Evolutionary conservation across 2,329 filamentous ascomycete genomes (phyloP).

Genomic region (Aspergillus proliferans): DNA sequence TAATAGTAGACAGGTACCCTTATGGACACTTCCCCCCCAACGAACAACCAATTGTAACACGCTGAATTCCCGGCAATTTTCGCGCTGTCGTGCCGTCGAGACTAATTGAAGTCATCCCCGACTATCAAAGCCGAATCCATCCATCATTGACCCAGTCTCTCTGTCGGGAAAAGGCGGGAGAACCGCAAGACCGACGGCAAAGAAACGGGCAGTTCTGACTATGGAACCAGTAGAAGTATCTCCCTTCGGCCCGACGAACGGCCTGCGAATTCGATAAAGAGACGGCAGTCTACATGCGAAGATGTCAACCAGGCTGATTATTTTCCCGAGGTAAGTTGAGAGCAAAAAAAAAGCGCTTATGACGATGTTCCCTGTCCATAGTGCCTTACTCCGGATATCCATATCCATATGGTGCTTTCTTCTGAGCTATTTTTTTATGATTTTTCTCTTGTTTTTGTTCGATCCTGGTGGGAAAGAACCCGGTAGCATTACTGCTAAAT

Average conservation of each 20-base stretch:
- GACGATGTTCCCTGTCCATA: neutral
- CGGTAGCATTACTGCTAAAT: constrained; percentile 21
- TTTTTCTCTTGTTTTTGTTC: constrained; percentile 9
- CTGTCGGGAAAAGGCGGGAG: constrained; percentile 31
- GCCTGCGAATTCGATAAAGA: constrained; percentile 7
- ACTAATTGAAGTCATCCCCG: neutral
- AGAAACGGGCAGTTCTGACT: constrained; percentile 1
- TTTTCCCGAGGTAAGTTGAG: constrained; percentile 9
- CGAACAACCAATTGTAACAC: neutral
- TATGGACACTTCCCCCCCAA: neutral
- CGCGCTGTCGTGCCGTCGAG: constrained; percentile 9
- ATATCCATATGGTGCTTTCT: neutral
- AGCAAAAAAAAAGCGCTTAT: too few species aligned
- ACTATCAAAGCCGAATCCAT: constrained; percentile 7
- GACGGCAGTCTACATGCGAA: neutral
- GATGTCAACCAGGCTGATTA: constrained; percentile 9
- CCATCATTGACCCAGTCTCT: constrained; percentile 4
- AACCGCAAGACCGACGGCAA: constrained; percentile 14
- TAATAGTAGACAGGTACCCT: neutral
- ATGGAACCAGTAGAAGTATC: neutral
- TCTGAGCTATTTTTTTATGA: constrained; percentile 3
- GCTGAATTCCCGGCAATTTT: constrained; percentile 17
- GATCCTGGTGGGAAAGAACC: constrained; percentile 7
- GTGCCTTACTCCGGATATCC: neutral
- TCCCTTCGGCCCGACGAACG: constrained; percentile 22